phyloP scores from a whole-genome alignment of 2,329 filamentous ascomycete genomes.

The Echinosphaeria canescens region DNA sequence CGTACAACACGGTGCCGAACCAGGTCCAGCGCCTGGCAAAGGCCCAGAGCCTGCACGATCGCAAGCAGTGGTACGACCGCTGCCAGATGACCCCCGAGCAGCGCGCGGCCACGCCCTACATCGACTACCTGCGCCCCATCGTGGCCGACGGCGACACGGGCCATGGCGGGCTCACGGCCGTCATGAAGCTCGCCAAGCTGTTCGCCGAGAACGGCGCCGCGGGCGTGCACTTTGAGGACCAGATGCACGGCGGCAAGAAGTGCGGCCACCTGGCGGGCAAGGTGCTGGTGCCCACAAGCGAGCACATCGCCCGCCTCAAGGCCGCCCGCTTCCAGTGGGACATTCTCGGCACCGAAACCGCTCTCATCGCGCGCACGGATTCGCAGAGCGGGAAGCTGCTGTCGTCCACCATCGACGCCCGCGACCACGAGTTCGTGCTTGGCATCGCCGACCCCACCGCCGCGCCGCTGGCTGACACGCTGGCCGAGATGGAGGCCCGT shows the following conservation, averaged over 20 bases:
- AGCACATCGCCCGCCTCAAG: conserved; percentile 89
- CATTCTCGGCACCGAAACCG: conserved; percentile 87
- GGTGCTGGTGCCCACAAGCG: conserved; percentile 78
- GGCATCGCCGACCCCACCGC: conserved; percentile 56
- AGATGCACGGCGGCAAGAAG: conserved; percentile 95
- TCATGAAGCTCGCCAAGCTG: conserved; percentile 89
- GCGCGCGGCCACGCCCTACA: conserved; percentile 56
- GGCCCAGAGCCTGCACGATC: conserved; percentile 90
- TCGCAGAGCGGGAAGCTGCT: conserved; percentile 84
- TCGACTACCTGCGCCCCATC: conserved; percentile 87
- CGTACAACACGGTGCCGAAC: conserved; percentile 97
- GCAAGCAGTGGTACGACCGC: conserved; percentile 79
- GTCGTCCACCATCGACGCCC: conserved; percentile 76
- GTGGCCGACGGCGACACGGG: conserved; percentile 93
- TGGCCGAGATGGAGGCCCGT: conserved; percentile 72
- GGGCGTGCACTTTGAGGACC: conserved; percentile 93
- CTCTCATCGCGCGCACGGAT: conserved; percentile 88
- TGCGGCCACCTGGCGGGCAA: conserved; percentile 94
- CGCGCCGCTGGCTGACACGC: conserved; percentile 65
- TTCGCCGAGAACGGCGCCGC: conserved; percentile 96
- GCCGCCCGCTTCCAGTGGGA: conserved; percentile 96
- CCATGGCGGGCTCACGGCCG: conserved; percentile 79
- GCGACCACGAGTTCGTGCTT: conserved; percentile 93
- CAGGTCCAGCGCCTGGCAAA: conserved; percentile 94
- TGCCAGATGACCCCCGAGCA: conserved; percentile 57